Evolutionary conservation across 2,329 filamentous ascomycete species (phyloP), one percentile per base, ranked within the genome.

Genomic region (Hymenoscyphus occultus): DNA sequence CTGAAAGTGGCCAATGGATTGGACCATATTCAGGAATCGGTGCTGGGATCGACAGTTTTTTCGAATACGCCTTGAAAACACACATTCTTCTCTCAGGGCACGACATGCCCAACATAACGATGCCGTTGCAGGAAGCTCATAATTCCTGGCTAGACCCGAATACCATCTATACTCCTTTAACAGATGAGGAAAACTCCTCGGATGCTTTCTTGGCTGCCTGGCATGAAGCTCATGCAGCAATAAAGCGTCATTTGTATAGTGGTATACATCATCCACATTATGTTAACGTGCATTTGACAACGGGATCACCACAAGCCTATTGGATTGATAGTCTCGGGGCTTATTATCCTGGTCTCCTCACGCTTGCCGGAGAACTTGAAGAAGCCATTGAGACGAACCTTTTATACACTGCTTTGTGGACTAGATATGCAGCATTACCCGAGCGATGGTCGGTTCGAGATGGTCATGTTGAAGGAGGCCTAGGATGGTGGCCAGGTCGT

Each of bases 241-340:
- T 98, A 71, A 95, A 93, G 75, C 87, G 91, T 48, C 93, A 99
- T 76, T 82, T 98, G n/a, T 95, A 96, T 75, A 92, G 92, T 51
- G 84, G 85, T 61, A 88, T 88, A 68, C 90, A 95, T 70, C 92
- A 96, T 76, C 93, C 94, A 0, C 95, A 97, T 77, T 96, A 97
- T 73, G 88, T 95, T 39, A 96, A 97, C 74, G 92, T 90, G 14
- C 93, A 99, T 76, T 82, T 96, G 4, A 86, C 87, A 67, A 97
- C 93, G 0, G 95, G 95, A 1, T 94, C 94, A 6, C 88, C 92
- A 13, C 88, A 92, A 67, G 92, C 93, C 1, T 92, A 90, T 76
- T 99, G 95, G 95, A 92, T 98, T 63, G 95, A 99, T 79, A 97
- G 94, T 74, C 81, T 99, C 64, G 94, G 92, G 67, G 94, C 95